phyloP scores from a whole-genome alignment of 2,329 filamentous ascomycete genomes.

The Epicoccum nigrum region DNA sequence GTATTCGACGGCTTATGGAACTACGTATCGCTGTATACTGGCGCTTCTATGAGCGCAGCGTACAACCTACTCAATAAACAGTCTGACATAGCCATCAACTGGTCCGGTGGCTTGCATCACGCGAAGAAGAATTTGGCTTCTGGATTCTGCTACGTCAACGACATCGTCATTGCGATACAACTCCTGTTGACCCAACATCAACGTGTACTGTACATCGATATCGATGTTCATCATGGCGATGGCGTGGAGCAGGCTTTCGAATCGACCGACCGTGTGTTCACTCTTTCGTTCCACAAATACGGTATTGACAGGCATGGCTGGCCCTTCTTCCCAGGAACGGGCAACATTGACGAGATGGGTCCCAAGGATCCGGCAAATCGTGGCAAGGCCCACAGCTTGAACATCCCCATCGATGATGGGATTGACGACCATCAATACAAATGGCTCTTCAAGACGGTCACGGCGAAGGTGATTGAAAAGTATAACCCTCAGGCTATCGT shows the following conservation, averaged over 20 bases:
- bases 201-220: slow-evolving; percentile 92
- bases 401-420: slow-evolving; percentile 87
- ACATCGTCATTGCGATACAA: slow-evolving; percentile 92
- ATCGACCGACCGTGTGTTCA: slow-evolving; percentile 88
- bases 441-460: slow-evolving; percentile 80
- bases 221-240: slow-evolving; percentile 90
- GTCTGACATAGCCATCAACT: slow-evolving; percentile 95
- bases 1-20: slow-evolving; percentile 95
- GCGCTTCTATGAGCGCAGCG: slow-evolving; percentile 88
- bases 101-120: slow-evolving; percentile 95
- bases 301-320: slow-evolving; percentile 64
- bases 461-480: slow-evolving; percentile 76
- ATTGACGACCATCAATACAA: slow-evolving; percentile 91
- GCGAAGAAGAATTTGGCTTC: slow-evolving; percentile 93
- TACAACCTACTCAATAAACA: slow-evolving; percentile 84
- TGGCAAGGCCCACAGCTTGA: slow-evolving; percentile 86
- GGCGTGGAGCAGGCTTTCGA: slow-evolving; percentile 92
- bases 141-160: slow-evolving; percentile 98
- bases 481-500: slow-evolving; percentile 93
- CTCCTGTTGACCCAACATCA: slow-evolving; percentile 82
- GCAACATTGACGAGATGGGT: slow-evolving; percentile 83
- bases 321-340: slow-evolving; percentile 88
- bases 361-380: slow-evolving; percentile 82
- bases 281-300: slow-evolving; percentile 95
- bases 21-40: slow-evolving; percentile 92